phyloP scores from a whole-genome alignment of 2,329 filamentous ascomycete species.

The Colletotrichum plurivorum region DNA sequence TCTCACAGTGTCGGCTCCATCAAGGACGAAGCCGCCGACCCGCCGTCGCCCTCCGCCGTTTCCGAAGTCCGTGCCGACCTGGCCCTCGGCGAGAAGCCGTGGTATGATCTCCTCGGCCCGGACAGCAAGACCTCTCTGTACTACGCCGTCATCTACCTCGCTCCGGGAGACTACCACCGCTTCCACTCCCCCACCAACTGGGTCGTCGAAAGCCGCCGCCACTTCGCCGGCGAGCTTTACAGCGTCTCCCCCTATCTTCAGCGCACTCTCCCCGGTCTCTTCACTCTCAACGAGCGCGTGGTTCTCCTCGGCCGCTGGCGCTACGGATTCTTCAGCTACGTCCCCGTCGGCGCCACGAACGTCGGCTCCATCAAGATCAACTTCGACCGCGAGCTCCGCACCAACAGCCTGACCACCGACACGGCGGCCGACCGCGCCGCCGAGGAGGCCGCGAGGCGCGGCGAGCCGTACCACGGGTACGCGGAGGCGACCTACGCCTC shows the following conservation, averaged over 20 bases:
- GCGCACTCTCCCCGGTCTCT: conserved; percentile 90
- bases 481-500: conserved; percentile 89
- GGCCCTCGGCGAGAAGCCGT: conserved; percentile 77
- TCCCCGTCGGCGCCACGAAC: conserved; percentile 96
- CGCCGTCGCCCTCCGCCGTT: conserved; percentile 77
- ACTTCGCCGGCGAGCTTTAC: conserved; percentile 97
- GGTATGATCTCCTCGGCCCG: conserved; percentile 77
- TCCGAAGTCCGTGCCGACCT: conserved; percentile 88
- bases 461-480: conserved; percentile 91
- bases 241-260: conserved; percentile 96
- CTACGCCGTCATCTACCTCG: conserved; percentile 95
- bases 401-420: conserved; percentile 92
- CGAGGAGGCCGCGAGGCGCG: conserved; percentile 80
- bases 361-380: conserved; percentile 97
- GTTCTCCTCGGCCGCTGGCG: conserved; percentile 95
- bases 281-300: conserved; percentile 96
- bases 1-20: conserved; percentile 64
- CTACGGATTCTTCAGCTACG: conserved; percentile 97
- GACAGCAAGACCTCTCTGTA: conserved; percentile 82
- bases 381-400: conserved; percentile 93
- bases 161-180: conserved; percentile 97
- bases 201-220: conserved; percentile 95
- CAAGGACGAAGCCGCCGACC: conserved; percentile 79
- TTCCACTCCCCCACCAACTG: conserved; percentile 97
- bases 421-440: conserved; percentile 91